Evolutionary conservation across 495 filamentous ascomycete species (phyloP), one percentile per base, ranked within the genome.

Genomic region (Neurospora sp.): DNA sequence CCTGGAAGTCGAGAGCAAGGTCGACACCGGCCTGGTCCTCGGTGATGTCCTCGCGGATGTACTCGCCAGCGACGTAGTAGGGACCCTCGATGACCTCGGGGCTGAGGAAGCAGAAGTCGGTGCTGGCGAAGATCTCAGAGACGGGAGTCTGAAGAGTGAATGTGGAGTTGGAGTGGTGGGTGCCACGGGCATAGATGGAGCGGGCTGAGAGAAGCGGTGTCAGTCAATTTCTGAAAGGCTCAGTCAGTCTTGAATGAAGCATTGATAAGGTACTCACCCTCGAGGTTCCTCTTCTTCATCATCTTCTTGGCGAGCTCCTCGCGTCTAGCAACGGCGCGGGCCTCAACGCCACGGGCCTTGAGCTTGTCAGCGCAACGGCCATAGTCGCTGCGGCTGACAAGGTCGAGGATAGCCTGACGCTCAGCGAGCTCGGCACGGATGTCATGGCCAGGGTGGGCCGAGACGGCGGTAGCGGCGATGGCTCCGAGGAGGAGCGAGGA

Each of bases 1-100:
- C 77, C 74, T 90, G 87, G 75, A 90, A 82, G 73, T 91, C 90
- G 53, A 90, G 80, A 70, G 85, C 84, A 20, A 90, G 81, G 12
- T 83, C 77, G 20, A 91, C 83, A 72, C 90, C 90, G 12, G 75
- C 71, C 75, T 91, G 82, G 37, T 77, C 79, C 70, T 91, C 89
- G n/a, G 81, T 78, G 41, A 91, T 75, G 74, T 90, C 82, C 59
- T 80, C 61, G 45, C 89, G 88, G 75, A 91, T 86, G 37, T 78
- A 80, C 73, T 84, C 82, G 72, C 82, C 82, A 39, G 77, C 77
- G 40, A 83, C 80, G 53, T 82, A 89, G 79, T 88, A 87, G 59
- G 86, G 85, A 7, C 86, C 86, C 77, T 88, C 81, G 39, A 83
- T 88, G 12, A 85, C 83, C 76, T 88, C 86, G 0, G 85, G 85